Evolutionary conservation across 371 early-diverging fungal genomes (phyloP), one percentile per base, ranked within the genome.

Genomic region (Mortierella sp.): DNA sequence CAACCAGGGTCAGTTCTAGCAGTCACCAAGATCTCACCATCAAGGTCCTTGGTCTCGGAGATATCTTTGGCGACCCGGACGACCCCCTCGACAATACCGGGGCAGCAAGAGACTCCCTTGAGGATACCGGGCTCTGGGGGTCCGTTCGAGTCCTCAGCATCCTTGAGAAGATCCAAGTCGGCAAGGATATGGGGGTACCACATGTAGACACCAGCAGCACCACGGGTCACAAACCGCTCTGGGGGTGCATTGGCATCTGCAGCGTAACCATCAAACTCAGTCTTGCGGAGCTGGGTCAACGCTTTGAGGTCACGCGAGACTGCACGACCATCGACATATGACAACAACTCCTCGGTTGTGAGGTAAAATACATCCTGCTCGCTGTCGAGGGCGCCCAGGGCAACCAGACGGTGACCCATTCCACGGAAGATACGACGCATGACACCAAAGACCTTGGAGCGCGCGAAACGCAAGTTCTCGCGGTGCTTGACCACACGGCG

Each of bases 1-100:
- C 88, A 88, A 52, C 88, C 88, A 6, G 88, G 88, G n/a, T 88
- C 88, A 4, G 88, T 88, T 19, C 83, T 78, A 8, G 88, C 86
- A 0, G 86, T 83, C 47, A 88, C 85, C 77, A 88, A 65, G 68
- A 88, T 88, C 75, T 88, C 88, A 26, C 80, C 80, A 38, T 80
- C 74, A 28, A 85, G 74, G 16, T 85, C 86, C 31, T 80, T 79
- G 0, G 86, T 80, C 57, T 85, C 86, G 4, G 82, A 48, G 34
- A 85, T 85, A n/a, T 85, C 86, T 80, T 85, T 85, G 60, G 82
- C 86, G 31, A 85, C 86, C 1, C 86, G 79, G 19, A 85, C 86
- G 14, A 82, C 82, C 3, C 86, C 82, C 55, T 85, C 86, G 13
- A 85, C 86, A 3, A 85, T 42, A 42, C 86, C 86, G 21, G 86